Percentiles rank a stretch among this genome's conserved stretches.
These are phyloP conservation scores for Ophiosphaerella herpotricha DNA, from an alignment of 2,329 filamentous ascomycete genomes.

Conservation along the genomic window DNA sequence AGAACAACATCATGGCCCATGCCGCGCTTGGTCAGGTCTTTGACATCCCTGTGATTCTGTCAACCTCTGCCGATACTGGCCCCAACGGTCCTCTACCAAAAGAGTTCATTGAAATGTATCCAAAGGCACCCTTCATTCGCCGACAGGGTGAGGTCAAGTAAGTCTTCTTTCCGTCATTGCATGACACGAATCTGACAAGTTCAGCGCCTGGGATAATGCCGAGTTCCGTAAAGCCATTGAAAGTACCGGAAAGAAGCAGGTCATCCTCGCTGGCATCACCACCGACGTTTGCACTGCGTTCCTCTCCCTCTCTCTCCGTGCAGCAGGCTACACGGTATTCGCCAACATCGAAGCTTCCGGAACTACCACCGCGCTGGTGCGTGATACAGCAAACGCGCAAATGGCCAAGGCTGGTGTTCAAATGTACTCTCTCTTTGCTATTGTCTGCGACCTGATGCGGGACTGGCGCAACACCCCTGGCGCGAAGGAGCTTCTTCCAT, in stretches of 20 bases:
- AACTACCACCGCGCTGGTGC: conserved; percentile 65
- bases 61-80: conserved; percentile 69
- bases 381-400: conserved; percentile 67
- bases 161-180: conserved; percentile 1
- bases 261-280: conserved; percentile 73
- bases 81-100: conserved; percentile 73
- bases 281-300: conserved; percentile 80
- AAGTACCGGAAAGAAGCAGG: conserved; percentile 68
- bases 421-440: conserved; percentile 64
- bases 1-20: conserved; percentile 70
- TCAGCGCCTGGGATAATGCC: conserved; percentile 70
- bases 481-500: conserved; percentile 63
- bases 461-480: conserved; percentile 66
- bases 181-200: not conserved
- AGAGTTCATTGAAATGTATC: conserved; percentile 71
- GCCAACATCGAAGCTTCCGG: conserved; percentile 74
- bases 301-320: conserved; percentile 71
- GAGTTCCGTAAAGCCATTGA: conserved; percentile 69
- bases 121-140: conserved; percentile 66
- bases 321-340: conserved; percentile 74
- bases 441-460: conserved; percentile 71
- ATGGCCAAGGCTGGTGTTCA: conserved; percentile 72
- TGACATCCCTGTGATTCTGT: conserved; percentile 70
- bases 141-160: conserved; percentile 72
- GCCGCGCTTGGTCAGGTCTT: conserved; percentile 69